Percentiles rank a stretch among this genome's conserved stretches.
phyloP scores from a whole-genome alignment of 2,329 filamentous ascomycete genomes.

The Verticillium longisporum region DNA sequence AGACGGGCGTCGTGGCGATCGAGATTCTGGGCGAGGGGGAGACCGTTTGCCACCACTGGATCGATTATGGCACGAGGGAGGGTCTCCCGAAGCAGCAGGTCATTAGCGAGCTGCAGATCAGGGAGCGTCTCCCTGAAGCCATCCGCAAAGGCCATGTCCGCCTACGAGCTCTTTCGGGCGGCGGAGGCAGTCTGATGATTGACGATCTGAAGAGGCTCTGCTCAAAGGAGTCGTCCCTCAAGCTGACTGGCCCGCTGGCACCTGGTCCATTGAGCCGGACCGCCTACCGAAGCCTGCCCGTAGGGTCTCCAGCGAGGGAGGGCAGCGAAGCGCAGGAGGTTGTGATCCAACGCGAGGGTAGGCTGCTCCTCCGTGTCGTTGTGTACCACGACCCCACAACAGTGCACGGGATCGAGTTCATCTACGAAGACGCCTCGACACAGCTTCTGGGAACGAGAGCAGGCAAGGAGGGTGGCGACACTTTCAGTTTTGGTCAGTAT shows the following conservation, averaged over 20 bases:
- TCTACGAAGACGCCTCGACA: conserved; percentile 78
- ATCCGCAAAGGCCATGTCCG: conserved; percentile 56
- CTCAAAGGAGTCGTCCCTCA: conserved; percentile 66
- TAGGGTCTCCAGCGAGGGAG: conserved; percentile 66
- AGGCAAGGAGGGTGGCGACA: conserved; percentile 61
- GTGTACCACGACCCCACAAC: conserved; percentile 67
- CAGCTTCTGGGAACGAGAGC: conserved; percentile 83
- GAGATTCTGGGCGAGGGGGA: conserved; percentile 80
- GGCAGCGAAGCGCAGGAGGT: conserved; percentile 65
- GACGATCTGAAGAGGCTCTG: conserved; percentile 67
- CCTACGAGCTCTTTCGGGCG: conserved; percentile 66
- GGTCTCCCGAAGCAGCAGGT: conserved; percentile 19
- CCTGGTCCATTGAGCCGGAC: conserved; percentile 53
- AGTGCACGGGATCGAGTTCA: conserved; percentile 83
- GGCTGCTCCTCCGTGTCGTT: conserved; percentile 67
- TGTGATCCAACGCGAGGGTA: conserved; percentile 66
- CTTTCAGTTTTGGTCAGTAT: conserved; percentile 68
- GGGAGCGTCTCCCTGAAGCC: conserved; percentile 62
- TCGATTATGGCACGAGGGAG: conserved; percentile 43
- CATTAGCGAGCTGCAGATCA: conserved; percentile 69
- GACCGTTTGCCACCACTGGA: conserved; percentile 70
- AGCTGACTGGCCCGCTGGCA: conserved; percentile 58
- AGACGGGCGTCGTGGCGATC: conserved; percentile 76
- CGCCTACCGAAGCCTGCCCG: conserved; percentile 68
- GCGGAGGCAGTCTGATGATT: conserved; percentile 66